Conservation (phyloP, 1,284 basidiomycete species). For the Sutorius eximius region DNA sequence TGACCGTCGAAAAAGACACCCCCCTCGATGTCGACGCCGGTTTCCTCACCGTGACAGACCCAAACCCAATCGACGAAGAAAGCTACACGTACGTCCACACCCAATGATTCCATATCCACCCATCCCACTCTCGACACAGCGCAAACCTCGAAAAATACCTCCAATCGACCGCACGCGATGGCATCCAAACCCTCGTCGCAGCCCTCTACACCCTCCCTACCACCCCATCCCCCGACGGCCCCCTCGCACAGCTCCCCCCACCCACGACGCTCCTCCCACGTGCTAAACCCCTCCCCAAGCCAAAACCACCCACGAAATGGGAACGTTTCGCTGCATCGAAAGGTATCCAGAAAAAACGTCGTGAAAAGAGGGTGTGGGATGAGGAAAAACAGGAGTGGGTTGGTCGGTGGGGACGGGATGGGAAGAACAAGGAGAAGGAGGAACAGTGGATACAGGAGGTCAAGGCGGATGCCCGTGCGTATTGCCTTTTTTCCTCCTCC, state of each 20-base stretch:
- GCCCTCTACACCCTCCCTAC: slow-evolving; percentile 85
- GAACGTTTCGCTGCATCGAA: slow-evolving; percentile 93
- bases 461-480: slow-evolving; percentile 79
- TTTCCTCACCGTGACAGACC: slow-evolving; percentile 84
- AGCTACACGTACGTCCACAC: slow-evolving; percentile 65
- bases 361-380: slow-evolving; percentile 89
- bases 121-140: slow-evolving; percentile 38
- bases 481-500: background rate
- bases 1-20: slow-evolving; percentile 74
- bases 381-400: slow-evolving; percentile 95
- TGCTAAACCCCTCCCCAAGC: slow-evolving; percentile 90
- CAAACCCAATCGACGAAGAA: slow-evolving; percentile 80
- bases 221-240: slow-evolving; percentile 75
- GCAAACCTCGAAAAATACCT: slow-evolving; percentile 81
- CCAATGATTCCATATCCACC: background rate
- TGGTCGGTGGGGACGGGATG: slow-evolving; percentile 87
- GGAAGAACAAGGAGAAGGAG: slow-evolving; percentile 88
- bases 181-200: slow-evolving; percentile 81
- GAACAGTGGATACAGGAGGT: slow-evolving; percentile 94
- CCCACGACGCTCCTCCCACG: slow-evolving; percentile 80
- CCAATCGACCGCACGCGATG: slow-evolving; percentile 79
- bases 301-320: slow-evolving; percentile 95
- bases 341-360: slow-evolving; percentile 83
- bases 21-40: slow-evolving; percentile 84
- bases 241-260: slow-evolving; percentile 79